Percentiles rank a stretch among this genome's conserved stretches.
Conservation (phyloP, 805 yeast genomes). For the Candida endomychidarum region DNA sequence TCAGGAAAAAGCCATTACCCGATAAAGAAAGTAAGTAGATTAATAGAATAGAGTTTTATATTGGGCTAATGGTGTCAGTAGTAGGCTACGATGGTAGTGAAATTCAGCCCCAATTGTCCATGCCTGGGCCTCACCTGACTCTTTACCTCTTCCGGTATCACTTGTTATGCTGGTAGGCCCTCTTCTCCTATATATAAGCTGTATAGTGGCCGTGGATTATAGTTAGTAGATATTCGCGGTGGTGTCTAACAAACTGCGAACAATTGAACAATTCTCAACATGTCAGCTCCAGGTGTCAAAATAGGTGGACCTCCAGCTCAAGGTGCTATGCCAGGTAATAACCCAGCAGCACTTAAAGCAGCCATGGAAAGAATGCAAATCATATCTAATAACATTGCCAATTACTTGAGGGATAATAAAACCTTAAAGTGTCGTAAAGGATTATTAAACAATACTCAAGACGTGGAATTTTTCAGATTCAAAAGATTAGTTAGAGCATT, state of each 20-base stretch:
- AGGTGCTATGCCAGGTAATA: slow-evolving; percentile 1
- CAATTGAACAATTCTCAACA: slow-evolving; percentile 1
- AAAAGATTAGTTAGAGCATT: slow-evolving; percentile 83
- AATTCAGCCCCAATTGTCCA: too few relatives aligned
- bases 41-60: background rate
- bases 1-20: slow-evolving; percentile 5
- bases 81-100: too few relatives aligned
- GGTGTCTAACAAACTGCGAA: too few relatives aligned
- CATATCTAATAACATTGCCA: slow-evolving; percentile 67
- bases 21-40: background rate
- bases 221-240: too few relatives aligned
- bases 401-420: slow-evolving; percentile 62
- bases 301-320: slow-evolving; percentile 15
- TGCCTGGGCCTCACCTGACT: too few relatives aligned
- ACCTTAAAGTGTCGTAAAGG: slow-evolving; percentile 83
- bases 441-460: slow-evolving; percentile 61
- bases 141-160: too few relatives aligned
- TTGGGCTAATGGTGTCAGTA: too few relatives aligned
- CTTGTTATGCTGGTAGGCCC: too few relatives aligned
- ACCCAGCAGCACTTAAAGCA: slow-evolving; percentile 13
- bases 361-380: slow-evolving; percentile 36
- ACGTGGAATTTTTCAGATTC: slow-evolving; percentile 80
- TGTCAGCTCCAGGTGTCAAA: slow-evolving; percentile 18
- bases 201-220: too few relatives aligned
- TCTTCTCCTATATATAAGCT: too few relatives aligned